phyloP scores from a whole-genome alignment of 768 basidiomycete species.

The Boletellus emodensis region DNA sequence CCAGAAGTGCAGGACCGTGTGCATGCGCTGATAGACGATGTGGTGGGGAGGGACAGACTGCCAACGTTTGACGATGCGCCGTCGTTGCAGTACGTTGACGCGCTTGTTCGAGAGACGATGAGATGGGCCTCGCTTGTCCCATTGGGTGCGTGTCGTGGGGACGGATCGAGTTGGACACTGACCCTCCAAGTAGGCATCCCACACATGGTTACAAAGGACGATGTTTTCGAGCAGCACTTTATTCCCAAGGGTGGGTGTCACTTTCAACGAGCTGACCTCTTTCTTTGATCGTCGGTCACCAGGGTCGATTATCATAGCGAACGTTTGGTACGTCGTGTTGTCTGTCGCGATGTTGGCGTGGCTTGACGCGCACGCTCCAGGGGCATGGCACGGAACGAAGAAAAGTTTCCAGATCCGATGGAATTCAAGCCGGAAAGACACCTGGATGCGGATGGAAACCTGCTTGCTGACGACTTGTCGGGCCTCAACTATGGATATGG shows the following conservation, averaged over 20 bases:
- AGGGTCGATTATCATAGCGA: slow-evolving; percentile 23
- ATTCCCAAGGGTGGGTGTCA: slow-evolving; percentile 46
- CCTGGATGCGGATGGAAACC: slow-evolving; percentile 19
- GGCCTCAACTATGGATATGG: slow-evolving; percentile 34
- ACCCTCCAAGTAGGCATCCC: slow-evolving; percentile 21
- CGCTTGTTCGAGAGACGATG: slow-evolving; percentile 18
- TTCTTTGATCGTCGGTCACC: background rate
- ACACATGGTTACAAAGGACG: slow-evolving; percentile 34
- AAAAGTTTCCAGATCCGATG: slow-evolving; percentile 26
- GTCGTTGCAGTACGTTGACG: slow-evolving; percentile 21
- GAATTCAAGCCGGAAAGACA: slow-evolving; percentile 35
- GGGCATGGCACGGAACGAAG: slow-evolving; percentile 23
- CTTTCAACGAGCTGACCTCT: background rate
- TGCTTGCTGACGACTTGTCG: slow-evolving; percentile 18
- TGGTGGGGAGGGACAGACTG: slow-evolving; percentile 17
- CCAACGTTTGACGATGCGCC: slow-evolving; percentile 15
- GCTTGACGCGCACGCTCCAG: slow-evolving; percentile 2
- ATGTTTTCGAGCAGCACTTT: slow-evolving; percentile 40
- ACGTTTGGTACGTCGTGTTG: slow-evolving; percentile 14
- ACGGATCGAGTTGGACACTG: background rate
- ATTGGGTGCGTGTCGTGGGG: slow-evolving; percentile 10
- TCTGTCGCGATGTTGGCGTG: no score
- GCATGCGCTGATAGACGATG: slow-evolving; percentile 14
- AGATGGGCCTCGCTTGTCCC: slow-evolving; percentile 24
- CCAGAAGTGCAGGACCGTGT: slow-evolving; percentile 23